Evolutionary conservation across 1,284 basidiomycete species (phyloP), one percentile per base, ranked within the genome.

Genomic region (Fomitopsis palustris): DNA sequence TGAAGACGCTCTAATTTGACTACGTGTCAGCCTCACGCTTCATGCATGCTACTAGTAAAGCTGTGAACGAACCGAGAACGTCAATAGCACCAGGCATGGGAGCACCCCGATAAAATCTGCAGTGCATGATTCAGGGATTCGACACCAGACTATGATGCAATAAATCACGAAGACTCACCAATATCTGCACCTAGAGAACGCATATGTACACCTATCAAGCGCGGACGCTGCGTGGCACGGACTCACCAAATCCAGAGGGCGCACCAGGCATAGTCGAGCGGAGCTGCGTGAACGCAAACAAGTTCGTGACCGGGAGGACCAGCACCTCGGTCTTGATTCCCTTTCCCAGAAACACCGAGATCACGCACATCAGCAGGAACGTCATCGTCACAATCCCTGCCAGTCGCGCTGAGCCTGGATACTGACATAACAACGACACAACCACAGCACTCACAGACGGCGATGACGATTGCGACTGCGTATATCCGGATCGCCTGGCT

Each of bases 261-360:
- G 67, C 67, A 4, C 65, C 65, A 3, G 67, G 67, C 5, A 69
- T 54, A 16, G 65, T 69, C 14, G 35, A 8, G 10, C 67, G 66
- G 16, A 69, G 61, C 31, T 64, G 61, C 1, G 65, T 68, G 57
- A 68, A 69, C 12, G 65, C 67, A 54, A 68, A 68, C 35, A 69
- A 62, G 1, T 63, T 65, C 4, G 63, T 60, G 19, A 65, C 60
- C 0, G 67, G 66, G 19, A 68, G 27, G 2, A 66, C 64, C 29
- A 68, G 63, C 7, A 69, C 58, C 2, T 61, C 63, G 5, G 61
- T 37, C 9, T 57, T 61, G 31, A 66, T 59, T 16, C 64, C 63
- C 57, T 65, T 66, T 1, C 65, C 64, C 23, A 66, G 62, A 42
- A 65, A 62, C 7, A 68, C 65, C 27, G 59, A 54, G 14, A 61